These are phyloP conservation scores for Candida albicans DNA, from an alignment of 1,139 yeast genomes.

Conservation along the genomic window DNA sequence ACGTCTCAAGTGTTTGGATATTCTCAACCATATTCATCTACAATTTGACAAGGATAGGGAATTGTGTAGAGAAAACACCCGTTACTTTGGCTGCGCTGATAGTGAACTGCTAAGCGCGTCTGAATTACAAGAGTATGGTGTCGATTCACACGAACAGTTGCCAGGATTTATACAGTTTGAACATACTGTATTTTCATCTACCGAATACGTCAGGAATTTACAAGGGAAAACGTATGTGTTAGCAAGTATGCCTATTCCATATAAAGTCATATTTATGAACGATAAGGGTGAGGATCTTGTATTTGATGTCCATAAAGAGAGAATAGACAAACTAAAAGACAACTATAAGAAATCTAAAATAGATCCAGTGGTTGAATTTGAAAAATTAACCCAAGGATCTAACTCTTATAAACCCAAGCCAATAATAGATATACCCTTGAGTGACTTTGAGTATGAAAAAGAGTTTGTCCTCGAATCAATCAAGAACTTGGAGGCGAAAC, in stretches of 20 bases:
- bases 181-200: conserved; percentile 17
- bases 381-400: conserved; percentile 1
- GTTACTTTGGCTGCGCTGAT: conserved; percentile 17
- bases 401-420: conserved; percentile 8
- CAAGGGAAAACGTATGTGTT: conserved; percentile 25
- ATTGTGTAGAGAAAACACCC: conserved; percentile 4
- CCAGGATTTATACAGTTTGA: conserved; percentile 21
- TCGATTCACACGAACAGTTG: conserved; percentile 16
- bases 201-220: conserved; percentile 21
- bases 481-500: background rate
- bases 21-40: conserved; percentile 7
- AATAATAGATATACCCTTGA: conserved; percentile 3
- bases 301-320: conserved; percentile 9
- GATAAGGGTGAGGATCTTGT: conserved; percentile 19
- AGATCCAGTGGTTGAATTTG: conserved; percentile 15
- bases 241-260: conserved; percentile 23
- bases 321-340: background rate
- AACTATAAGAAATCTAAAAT: conserved; percentile 4
- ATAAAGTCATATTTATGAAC: conserved; percentile 22
- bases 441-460: conserved; percentile 8
- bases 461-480: conserved; percentile 2
- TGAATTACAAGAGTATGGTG: conserved; percentile 18
- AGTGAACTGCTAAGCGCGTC: conserved; percentile 17
- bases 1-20: conserved; percentile 21
- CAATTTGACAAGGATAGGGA: background rate